These are phyloP conservation scores for Scheffersomyces parashehatae DNA, from an alignment of 1,139 yeast species.

Conservation along the genomic window DNA sequence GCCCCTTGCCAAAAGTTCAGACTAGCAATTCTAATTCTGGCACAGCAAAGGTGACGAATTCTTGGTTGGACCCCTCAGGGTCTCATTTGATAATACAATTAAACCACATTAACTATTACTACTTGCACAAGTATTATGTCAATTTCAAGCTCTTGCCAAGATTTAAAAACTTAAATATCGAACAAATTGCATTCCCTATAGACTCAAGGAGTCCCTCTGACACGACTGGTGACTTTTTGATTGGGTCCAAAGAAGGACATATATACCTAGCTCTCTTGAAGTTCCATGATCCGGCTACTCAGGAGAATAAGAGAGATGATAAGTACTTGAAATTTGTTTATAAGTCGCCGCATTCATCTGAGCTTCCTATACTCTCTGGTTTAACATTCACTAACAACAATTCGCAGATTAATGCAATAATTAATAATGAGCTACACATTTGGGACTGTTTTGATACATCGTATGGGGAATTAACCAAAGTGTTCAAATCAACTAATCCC, in stretches of 20 bases:
- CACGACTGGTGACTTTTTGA: constrained; percentile 30
- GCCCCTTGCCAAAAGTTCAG: constrained; percentile 9
- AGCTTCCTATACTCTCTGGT: constrained; percentile 11
- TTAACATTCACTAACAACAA: constrained; percentile 22
- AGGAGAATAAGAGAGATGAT: constrained; percentile 39
- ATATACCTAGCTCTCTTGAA: constrained; percentile 31
- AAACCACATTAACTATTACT: constrained; percentile 25
- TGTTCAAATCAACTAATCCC: constrained; percentile 27
- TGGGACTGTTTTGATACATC: constrained; percentile 42
- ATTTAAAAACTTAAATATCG: constrained; percentile 30
- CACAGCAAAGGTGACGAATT: constrained; percentile 23
- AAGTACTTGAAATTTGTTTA: constrained; percentile 33
- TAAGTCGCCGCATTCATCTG: constrained; percentile 17
- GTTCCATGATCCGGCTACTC: constrained; percentile 18
- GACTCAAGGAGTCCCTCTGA: constrained; percentile 31
- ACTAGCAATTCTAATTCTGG: background rate
- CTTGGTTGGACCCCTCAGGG: constrained; percentile 46
- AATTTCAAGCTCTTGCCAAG: constrained; percentile 35
- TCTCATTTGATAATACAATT: constrained; percentile 34
- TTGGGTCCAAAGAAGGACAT: constrained; percentile 31
- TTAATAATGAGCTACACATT: constrained; percentile 20
- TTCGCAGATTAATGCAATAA: constrained; percentile 36
- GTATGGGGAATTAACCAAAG: constrained; percentile 27
- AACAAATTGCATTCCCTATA: constrained; percentile 21
- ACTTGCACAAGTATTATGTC: constrained; percentile 32